Base-by-base conservation (phyloP, 345 rosid genomes). In the Eutrema yunnanense region DNA sequence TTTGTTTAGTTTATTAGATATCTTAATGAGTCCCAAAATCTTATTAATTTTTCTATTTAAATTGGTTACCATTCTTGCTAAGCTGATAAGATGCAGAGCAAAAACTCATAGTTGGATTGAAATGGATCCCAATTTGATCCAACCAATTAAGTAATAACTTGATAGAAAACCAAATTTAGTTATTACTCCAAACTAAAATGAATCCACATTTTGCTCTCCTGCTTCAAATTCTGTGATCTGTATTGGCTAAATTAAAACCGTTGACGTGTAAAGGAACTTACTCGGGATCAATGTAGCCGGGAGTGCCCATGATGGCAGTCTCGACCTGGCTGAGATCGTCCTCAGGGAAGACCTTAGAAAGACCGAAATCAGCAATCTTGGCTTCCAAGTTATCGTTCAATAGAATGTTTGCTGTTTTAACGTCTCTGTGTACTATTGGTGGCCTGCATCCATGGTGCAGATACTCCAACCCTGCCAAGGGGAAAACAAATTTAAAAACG, bases 301-400 rank as follows among this genome's bases (percentile, higher is more conserved):
- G 81, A 1, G 87, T 84, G 34, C 87, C 85, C 74, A 68, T 73
- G 57, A 78, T 62, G 0, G 50, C 60, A n/a, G 84, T 82, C 26
- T 78, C 52, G 3, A 84, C 60, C 51, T 82, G 81, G 52, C 49
- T 82, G 4, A 62, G 61, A 43, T 75, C 76, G 6, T 77, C 87
- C 1, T 72, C 73, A 36, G 81, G 81, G 64, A 78, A 62, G 69
- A 69, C 57, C 48, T 69, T 84, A 9, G 83, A 82, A 3, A 82
- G 69, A 5, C 87, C 87, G 10, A 84, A 84, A 73, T 84, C 85
- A 10, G 85, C 76, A 19, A 84, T 74, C 62, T 82, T 84, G 46
- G 87, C 87, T 65, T 81, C 84, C 73, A 82, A 71, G 65, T 68
- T 72, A 9, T 82, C 85, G 14, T 61, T 75, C 3, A 79, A 34